Base-by-base conservation (phyloP, 2,329 filamentous ascomycete species). In the Xylariaceae sp. region DNA sequence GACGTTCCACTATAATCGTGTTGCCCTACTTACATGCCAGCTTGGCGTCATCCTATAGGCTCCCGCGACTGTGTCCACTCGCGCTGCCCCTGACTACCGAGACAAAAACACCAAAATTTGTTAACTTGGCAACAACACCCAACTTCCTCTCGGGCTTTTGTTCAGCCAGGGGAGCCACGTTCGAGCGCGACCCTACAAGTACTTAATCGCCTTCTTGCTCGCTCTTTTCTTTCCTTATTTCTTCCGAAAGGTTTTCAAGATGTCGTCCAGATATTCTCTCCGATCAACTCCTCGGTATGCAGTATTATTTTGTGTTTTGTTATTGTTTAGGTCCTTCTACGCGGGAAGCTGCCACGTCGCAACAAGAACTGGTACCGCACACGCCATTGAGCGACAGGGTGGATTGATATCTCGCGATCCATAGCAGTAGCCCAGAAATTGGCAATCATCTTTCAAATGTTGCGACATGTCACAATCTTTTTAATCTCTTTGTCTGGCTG, bases 171-270 rank as follows among this genome's bases (percentile, higher is more conserved):
- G 37, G 41, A 42, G 35, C 39, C n/a, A 50, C 44, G 27, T 26
- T 41, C n/a, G 44, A 50, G 46, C 40, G 39, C 43, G 19, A 48
- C 39, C 41, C 58, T 60, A 65, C 58, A 62, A 61, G 63, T 59
- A 66, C 61, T 63, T 48, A 58, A 31, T 64, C 57, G 61, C 60
- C 54, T 57, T 55, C 61, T 64, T 57, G 59, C 65, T 60, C 63
- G 51, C 50, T 66, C 64, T 30, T 65, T 66, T 53, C 53, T 37
- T 37, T 40, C 39, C 7, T 40, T 40, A 6, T 9, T 6, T 31
- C 12, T 30, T 43, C 9, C 6, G 44, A 40, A 50, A 56, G 41
- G 34, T 31, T 43, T 48, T 43, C 53, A 46, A 57, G 34, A 62
- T 62, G 60, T 59, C 60, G n/a, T 57, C 60, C 8, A 40, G 60